phyloP scores from a whole-genome alignment of 345 rosid species.

The Syzygium aqueum region DNA sequence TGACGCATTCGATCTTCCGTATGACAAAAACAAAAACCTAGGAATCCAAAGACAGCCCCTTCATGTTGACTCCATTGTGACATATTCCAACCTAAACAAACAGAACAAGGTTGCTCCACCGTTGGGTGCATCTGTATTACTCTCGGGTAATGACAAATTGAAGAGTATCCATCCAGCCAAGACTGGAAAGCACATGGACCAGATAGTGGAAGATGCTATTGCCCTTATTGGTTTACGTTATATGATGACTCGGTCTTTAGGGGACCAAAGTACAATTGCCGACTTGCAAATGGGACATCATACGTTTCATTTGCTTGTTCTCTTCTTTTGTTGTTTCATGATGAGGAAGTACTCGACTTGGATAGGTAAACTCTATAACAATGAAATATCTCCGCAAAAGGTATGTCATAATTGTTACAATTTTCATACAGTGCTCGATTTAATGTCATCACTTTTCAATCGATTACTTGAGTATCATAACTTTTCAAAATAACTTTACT shows the following conservation, averaged over 20 bases:
- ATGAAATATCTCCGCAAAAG: background rate
- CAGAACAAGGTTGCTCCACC: background rate
- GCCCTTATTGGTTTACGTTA: background rate
- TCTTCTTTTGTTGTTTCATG: background rate
- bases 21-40: background rate
- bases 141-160: background rate
- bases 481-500: background rate
- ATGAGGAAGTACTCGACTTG: background rate
- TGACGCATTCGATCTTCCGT: background rate
- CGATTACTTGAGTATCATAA: background rate
- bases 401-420: accelerated
- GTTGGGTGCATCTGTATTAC: background rate
- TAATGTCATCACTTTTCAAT: background rate
- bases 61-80: background rate
- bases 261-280: background rate
- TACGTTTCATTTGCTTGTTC: background rate
- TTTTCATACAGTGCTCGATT: background rate
- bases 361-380: background rate
- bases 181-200: background rate
- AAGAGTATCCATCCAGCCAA: background rate
- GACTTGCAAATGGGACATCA: background rate
- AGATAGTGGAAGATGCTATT: background rate
- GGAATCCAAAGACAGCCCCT: background rate
- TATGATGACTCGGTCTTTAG: background rate
- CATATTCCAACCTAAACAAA: background rate